A percentile compares a stretch with the other conserved stretches of the same genome.
phyloP scores from a whole-genome alignment of 2,329 filamentous ascomycete species.

The Hypomyces perniciosus region DNA sequence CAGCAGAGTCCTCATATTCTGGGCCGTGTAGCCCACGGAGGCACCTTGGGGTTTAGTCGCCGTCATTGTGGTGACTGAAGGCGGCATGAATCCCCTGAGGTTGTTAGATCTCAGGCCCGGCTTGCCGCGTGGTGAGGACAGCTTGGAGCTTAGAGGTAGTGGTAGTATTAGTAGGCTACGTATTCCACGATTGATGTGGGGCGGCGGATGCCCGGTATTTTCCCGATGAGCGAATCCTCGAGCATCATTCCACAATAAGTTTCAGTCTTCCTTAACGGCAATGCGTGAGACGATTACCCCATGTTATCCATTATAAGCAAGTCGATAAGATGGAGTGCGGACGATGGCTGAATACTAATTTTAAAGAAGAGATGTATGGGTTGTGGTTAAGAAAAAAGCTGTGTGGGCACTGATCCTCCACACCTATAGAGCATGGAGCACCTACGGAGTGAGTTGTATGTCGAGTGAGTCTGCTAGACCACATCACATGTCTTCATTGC shows the following conservation, averaged over 20 bases:
- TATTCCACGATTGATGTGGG: conserved; percentile 9
- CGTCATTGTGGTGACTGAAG: conserved; percentile 38
- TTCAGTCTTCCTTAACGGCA: too few species aligned
- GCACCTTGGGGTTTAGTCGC: conserved; percentile 38
- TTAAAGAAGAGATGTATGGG: too few species aligned
- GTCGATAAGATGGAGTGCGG: background rate
- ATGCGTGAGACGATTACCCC: too few species aligned
- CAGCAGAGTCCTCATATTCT: conserved; percentile 77
- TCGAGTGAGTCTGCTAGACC: too few species aligned
- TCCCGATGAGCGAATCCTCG: conserved; percentile 3
- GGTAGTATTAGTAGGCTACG: conserved; percentile 7
- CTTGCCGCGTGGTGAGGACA: conserved; percentile 31
- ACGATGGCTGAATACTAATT: background rate
- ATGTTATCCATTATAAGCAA: too few species aligned
- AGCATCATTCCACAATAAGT: background rate
- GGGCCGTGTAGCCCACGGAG: conserved; percentile 71
- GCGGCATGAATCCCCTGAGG: conserved; percentile 24
- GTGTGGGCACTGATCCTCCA: too few species aligned
- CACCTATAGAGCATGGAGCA: too few species aligned
- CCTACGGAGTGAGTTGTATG: too few species aligned
- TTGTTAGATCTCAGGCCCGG: conserved; percentile 27
- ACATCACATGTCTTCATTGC: background rate
- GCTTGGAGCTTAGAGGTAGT: conserved; percentile 36
- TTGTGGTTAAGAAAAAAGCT: too few species aligned
- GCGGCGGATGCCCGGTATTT: conserved; percentile 13